Percentiles rank a stretch among this genome's conserved stretches.
phyloP scores from a whole-genome alignment of 23 red algal species.

The Gracilaria domingensis region DNA sequence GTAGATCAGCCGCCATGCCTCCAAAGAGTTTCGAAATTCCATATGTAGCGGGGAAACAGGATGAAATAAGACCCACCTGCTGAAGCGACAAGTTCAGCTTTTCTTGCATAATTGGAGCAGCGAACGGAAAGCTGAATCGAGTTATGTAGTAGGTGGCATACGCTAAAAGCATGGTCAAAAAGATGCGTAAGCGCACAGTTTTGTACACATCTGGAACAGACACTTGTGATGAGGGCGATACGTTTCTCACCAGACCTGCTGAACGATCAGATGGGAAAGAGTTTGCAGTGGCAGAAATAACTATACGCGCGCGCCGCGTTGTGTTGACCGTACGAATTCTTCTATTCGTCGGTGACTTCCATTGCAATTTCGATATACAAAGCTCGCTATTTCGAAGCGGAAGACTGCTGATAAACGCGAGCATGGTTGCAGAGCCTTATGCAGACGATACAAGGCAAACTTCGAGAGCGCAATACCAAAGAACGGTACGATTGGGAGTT shows the following conservation, averaged over 20 bases:
- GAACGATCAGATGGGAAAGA: constrained; percentile 11
- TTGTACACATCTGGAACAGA: constrained; percentile 1
- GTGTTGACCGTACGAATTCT: not conserved
- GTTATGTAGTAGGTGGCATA: constrained; percentile 76
- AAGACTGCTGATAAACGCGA: constrained; percentile 9
- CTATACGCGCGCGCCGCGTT: not conserved
- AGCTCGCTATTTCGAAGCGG: not conserved
- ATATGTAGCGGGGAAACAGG: constrained; percentile 63
- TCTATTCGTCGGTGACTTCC: not conserved
- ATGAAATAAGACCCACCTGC: constrained; percentile 67
- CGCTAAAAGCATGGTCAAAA: constrained; percentile 72
- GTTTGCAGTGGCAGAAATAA: not conserved
- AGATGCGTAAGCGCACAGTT: constrained; percentile 46
- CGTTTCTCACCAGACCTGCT: not conserved
- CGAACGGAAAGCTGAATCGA: constrained; percentile 77
- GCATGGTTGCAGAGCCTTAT: not conserved
- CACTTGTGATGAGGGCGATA: not conserved
- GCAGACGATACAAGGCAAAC: not conserved
- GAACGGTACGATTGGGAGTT: not conserved
- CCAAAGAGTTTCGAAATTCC: constrained; percentile 77
- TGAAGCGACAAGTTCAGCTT: constrained; percentile 46
- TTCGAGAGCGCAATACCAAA: not conserved
- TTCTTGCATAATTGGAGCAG: constrained; percentile 70
- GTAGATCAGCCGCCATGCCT: constrained; percentile 67
- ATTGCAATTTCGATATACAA: not conserved